Conservation (phyloP, 371 early-diverging fungal species). For the Fennellomyces sp. region DNA sequence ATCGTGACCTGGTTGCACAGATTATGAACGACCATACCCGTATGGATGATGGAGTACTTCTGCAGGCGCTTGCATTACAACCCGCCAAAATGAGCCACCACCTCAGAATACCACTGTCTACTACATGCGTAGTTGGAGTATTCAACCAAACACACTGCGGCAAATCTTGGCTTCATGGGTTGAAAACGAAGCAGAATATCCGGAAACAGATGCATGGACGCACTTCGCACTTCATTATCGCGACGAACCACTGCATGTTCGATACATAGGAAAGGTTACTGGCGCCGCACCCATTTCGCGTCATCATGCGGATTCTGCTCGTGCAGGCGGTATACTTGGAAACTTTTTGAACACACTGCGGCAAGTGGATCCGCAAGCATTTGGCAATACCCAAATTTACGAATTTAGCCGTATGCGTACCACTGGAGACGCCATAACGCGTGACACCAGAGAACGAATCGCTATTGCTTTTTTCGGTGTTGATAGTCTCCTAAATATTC, state of each 20-base stretch:
- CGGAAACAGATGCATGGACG: not conserved
- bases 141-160: not conserved
- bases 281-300: not conserved
- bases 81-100: not conserved
- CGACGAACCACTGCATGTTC: not conserved
- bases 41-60: not conserved
- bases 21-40: not conserved
- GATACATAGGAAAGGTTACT: not conserved
- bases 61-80: not conserved
- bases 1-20: too few relatives aligned
- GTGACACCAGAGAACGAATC: not conserved
- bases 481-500: not conserved
- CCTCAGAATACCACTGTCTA: not conserved
- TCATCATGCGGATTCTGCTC: not conserved
- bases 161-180: not conserved
- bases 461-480: conserved; percentile 7
- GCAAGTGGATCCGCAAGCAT: not conserved
- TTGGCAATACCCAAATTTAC: not conserved
- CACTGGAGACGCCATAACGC: too few relatives aligned
- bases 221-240: not conserved
- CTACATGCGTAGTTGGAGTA: not conserved
- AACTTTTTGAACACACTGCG: not conserved
- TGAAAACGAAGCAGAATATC: not conserved
- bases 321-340: not conserved
- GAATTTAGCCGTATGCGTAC: not conserved